Percentiles rank a stretch among this genome's conserved stretches.
Evolutionary conservation across 345 rosid genomes (phyloP).

Genomic region (Citrus sinensis): DNA sequence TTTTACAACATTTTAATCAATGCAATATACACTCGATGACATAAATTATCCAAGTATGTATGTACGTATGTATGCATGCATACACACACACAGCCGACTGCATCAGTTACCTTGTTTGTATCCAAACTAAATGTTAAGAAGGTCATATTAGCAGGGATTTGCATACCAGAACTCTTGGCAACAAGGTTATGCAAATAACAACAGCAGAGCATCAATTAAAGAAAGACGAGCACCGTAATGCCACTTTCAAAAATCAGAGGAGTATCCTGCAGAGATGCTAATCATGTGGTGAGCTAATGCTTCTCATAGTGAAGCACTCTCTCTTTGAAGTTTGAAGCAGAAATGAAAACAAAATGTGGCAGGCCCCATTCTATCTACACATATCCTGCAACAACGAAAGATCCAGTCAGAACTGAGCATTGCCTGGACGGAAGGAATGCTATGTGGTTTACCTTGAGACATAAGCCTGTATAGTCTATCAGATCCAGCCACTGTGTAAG

Average conservation of each 20-base stretch:
- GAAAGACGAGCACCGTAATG: background rate
- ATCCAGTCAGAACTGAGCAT: background rate
- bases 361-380: background rate
- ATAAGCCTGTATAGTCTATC: background rate
- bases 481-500: background rate
- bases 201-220: background rate
- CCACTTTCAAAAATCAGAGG: background rate
- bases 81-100: no score
- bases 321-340: background rate
- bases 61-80: no score
- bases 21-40: no score
- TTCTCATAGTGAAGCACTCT: background rate
- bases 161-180: background rate
- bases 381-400: background rate
- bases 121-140: background rate
- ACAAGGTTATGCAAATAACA: background rate
- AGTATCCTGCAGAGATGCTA: background rate
- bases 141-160: background rate
- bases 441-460: constrained; percentile 1
- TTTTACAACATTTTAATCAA: background rate
- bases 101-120: background rate
- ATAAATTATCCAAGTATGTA: background rate
- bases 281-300: background rate
- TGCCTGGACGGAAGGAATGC: background rate
- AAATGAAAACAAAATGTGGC: background rate